Conservation (phyloP, 495 filamentous ascomycete species). For the Apiosordaria backusii region DNA sequence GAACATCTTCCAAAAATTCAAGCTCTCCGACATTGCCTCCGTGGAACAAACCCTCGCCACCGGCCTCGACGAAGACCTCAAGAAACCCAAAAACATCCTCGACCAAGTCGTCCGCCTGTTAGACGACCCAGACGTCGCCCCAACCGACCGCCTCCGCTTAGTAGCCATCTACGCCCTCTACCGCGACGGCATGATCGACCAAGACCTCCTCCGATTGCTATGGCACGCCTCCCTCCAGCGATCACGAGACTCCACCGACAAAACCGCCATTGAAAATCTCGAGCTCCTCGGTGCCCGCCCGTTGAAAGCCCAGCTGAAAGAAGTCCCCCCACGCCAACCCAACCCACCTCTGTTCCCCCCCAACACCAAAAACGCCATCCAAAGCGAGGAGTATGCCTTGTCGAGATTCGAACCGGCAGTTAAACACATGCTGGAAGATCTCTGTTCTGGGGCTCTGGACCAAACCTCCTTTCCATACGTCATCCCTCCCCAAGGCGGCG, state of each 20-base stretch:
- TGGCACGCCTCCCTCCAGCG: constrained; percentile 75
- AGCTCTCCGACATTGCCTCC: constrained; percentile 80
- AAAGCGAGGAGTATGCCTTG: constrained; percentile 60
- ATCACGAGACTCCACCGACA: constrained; percentile 49
- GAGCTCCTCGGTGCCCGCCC: constrained; percentile 76
- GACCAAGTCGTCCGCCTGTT: constrained; percentile 81
- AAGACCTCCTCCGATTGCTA: constrained; percentile 79
- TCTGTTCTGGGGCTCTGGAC: constrained; percentile 64
- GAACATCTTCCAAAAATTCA: constrained; percentile 80
- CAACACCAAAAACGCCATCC: constrained; percentile 51
- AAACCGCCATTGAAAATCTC: constrained; percentile 69
- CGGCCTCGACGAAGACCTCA: constrained; percentile 87
- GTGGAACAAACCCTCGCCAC: constrained; percentile 85
- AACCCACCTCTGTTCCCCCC: constrained; percentile 63
- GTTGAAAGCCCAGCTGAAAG: constrained; percentile 66
- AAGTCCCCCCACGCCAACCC: constrained; percentile 53
- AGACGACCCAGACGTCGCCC: constrained; percentile 69
- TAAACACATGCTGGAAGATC: constrained; percentile 75
- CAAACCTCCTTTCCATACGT: constrained; percentile 73
- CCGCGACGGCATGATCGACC: constrained; percentile 80
- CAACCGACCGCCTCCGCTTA: constrained; percentile 74
- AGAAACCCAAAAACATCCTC: constrained; percentile 82
- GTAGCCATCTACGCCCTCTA: constrained; percentile 83
- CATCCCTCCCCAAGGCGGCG: constrained; percentile 57
- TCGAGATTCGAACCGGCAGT: constrained; percentile 69